A percentile compares a stretch with the other conserved stretches of the same genome.
These are phyloP conservation scores for Purpureocillium lavendulum DNA, from an alignment of 2,329 filamentous ascomycete genomes.

Conservation along the genomic window DNA sequence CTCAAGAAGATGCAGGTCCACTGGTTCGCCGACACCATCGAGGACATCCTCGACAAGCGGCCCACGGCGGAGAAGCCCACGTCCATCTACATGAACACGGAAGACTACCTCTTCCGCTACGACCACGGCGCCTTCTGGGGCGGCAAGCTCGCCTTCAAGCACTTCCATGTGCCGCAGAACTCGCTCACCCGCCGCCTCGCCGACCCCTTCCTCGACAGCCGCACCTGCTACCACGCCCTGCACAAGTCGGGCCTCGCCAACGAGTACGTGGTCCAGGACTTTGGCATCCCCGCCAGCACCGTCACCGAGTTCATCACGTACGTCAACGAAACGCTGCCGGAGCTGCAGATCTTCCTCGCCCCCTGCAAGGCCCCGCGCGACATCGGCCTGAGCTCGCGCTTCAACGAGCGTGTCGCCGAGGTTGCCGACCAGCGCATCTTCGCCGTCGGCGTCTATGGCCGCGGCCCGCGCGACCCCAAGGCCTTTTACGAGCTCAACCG, in stretches of 20 bases:
- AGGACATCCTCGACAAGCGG: conserved; percentile 15
- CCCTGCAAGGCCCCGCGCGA: conserved; percentile 17
- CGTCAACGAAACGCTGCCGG: conserved; percentile 19
- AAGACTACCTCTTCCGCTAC: conserved; percentile 49
- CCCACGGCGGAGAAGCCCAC: conserved; percentile 12
- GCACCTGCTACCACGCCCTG: conserved; percentile 43
- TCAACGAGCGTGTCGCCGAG: conserved; percentile 21
- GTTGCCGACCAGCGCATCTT: conserved; percentile 25
- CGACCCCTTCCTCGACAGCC: conserved; percentile 43
- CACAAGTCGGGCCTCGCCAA: conserved; percentile 38
- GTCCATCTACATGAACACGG: conserved; percentile 29
- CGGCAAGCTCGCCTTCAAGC: conserved; percentile 38
- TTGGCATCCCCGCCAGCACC: conserved; percentile 22
- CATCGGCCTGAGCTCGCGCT: conserved; percentile 22
- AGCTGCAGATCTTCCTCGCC: conserved; percentile 20
- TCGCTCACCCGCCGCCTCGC: conserved; percentile 38
- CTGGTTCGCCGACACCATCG: conserved; percentile 20
- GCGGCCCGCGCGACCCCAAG: conserved; percentile 22
- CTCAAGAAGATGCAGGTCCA: conserved; percentile 21
- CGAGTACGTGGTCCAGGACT: conserved; percentile 42
- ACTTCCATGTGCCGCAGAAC: conserved; percentile 44
- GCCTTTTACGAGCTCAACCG: conserved; percentile 38
- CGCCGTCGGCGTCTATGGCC: conserved; percentile 38
- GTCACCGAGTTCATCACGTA: conserved; percentile 17
- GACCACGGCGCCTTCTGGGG: conserved; percentile 50